Evolutionary conservation across 78 protist genomes (phyloP), one percentile per base, ranked within the genome.

Genomic region (Salpingoeca rosetta): DNA sequence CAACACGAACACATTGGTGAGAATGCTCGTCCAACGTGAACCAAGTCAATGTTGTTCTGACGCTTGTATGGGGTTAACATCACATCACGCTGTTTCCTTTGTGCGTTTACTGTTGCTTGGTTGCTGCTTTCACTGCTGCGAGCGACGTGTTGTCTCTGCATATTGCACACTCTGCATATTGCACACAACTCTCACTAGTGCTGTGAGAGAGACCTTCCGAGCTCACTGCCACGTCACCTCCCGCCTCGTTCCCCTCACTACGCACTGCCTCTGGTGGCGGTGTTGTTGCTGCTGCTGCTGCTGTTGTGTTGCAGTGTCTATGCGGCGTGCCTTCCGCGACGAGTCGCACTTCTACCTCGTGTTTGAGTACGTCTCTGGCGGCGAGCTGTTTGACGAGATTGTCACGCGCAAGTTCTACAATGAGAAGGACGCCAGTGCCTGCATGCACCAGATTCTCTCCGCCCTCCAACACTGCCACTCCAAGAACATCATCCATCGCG

Each of bases 371-470:
- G 77, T 88, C 40, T 12, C 73, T 0, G 94, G 94, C 31, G 92
- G 92, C 73, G 94, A 92, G 80, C 83, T 92, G 44, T 92, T 90
- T 24, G 89, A 88, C 27, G 41, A 73, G 40, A 89, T 92, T 56
- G 87, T 84, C 57, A 83, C 44, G 31, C 40, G 36, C 36, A n/a
- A 57, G 42, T 65, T 10, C 36, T 91, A 88, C 77, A 35, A 72
- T 22, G 92, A 91, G 76, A 12, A 1, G 27, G 90, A 82, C n/a
- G 92, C 90, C 40, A 17, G 81, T 27, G 37, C 3, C 22, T 35
- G 91, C 84, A 43, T 75, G 12, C 37, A 0, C 44, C 76, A 87
- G 36, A 45, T 92, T 40, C 39, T 90, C 45, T 0, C 0, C n/a
- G 89, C 80, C 74, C 37, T 91, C 28, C n/a, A 31, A 36, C 91